Evolutionary conservation across 345 rosid species (phyloP), one percentile per base, ranked within the genome.

Genomic region (Euclidium syriacum): DNA sequence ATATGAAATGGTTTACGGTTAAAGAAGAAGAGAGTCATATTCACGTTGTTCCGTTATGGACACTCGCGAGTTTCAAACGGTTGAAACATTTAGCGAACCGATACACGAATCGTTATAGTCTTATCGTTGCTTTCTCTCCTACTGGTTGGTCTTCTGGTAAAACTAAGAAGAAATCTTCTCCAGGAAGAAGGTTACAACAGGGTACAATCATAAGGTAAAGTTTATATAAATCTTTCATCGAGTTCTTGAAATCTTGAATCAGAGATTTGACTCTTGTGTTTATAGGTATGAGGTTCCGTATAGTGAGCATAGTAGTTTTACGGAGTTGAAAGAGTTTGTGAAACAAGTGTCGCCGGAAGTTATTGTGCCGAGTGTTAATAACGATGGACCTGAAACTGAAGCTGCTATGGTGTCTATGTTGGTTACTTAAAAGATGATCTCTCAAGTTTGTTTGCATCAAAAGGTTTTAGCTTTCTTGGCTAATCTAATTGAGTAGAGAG

Each of bases 41-140:
- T 24, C 99, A 90, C 64, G 85, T 94, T 56, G 91, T 94, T 29
- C 97, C 99, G 6, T 78, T 94, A 87, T 92, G 99, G 99, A 87
- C 86, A 0, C 91, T 92, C 38, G 96, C 99, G 12, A 94, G 94
- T 82, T 85, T 92, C 81, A 87, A 92, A 78, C 80, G 97, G 71
- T 67, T 92, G 65, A 90, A 90, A 72, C 87, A 87, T 66, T 54
- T 84, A 54, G 68, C 88, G 38, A 89, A 78, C 73, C 90, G 84
- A 62, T 89, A 89, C 80, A 74, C 62, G 97, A 67, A 65, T 42
- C 84, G 94, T 25, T 92, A 75, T 77, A 83, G 85, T 70, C 91
- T 89, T 30, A 64, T 89, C 2, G 95, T 92, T 61, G 94, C 98
- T 39, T 87, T 92, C 80, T 87, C 98, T 65, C 98, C 98, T 4